Percentiles rank a stretch among this genome's conserved stretches.
These are phyloP conservation scores for Ceratocystis variospora DNA, from an alignment of 2,329 filamentous ascomycete genomes.

Conservation along the genomic window DNA sequence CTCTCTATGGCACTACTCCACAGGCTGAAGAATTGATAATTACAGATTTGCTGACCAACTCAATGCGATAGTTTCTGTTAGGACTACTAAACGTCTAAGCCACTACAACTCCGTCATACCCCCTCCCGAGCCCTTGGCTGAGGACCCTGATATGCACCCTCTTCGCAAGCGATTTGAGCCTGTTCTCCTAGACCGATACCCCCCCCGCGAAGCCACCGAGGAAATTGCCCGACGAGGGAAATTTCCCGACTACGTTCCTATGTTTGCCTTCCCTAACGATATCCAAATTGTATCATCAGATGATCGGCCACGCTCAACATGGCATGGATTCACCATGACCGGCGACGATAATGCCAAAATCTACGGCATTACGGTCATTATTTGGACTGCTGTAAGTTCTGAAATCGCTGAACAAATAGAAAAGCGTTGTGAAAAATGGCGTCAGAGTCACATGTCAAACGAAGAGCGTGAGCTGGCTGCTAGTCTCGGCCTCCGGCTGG, in stretches of 20 bases:
- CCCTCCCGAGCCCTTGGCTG: conserved; percentile 75
- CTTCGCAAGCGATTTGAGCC: conserved; percentile 89
- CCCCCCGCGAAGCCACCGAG: conserved; percentile 66
- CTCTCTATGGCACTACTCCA: neutral
- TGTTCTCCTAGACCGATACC: conserved; percentile 88
- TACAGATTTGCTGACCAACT: conserved; percentile 17
- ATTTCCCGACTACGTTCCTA: conserved; percentile 95
- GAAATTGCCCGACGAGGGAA: conserved; percentile 66
- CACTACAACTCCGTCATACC: conserved; percentile 99
- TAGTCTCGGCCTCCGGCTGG: conserved; percentile 77
- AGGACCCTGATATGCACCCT: conserved; percentile 87
- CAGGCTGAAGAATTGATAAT: conserved; percentile 4
- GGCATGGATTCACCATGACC: conserved; percentile 99
- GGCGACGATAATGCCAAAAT: conserved; percentile 81
- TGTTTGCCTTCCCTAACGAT: conserved; percentile 98
- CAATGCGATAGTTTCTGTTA: conserved; percentile 38
- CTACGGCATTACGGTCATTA: conserved; percentile 78
- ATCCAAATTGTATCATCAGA: conserved; percentile 94
- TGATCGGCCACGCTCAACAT: conserved; percentile 84
- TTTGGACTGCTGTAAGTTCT: conserved; percentile 79
- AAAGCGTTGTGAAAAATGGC: conserved; percentile 69
- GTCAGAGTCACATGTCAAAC: conserved; percentile 73
- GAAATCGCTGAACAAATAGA: conserved; percentile 75
- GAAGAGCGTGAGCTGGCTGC: conserved; percentile 85
- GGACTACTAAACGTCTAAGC: conserved; percentile 78